Evolutionary conservation across 2,329 filamentous ascomycete species (phyloP), one percentile per base, ranked within the genome.

Genomic region (Fusarium compactum): DNA sequence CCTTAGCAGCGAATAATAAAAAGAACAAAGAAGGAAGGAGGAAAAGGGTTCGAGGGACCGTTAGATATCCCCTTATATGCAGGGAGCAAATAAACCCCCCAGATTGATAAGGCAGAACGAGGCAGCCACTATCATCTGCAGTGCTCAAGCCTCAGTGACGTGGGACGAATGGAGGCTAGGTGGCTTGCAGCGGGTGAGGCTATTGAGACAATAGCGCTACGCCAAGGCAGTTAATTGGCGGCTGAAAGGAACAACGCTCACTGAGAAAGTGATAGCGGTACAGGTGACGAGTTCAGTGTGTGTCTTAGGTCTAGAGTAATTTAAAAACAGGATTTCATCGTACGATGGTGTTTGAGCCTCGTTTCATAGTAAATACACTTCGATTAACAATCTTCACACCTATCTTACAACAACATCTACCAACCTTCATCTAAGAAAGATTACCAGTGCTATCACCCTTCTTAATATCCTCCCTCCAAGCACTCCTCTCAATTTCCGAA

Each of bases 401-500:
- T 38, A 38, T 38, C 32, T 6, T 38, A 38, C 32, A 30, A 29
- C 11, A 6, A 6, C 6, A 12, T 30, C 12, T 7, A 30, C 12
- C 6, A 30, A 30, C 29, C 12, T 14, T 1, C 12, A 15, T 30
- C 29, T 38, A 65, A 18, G 77, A 76, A 24, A 82, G 50, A 8
- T 82, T 81, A 15, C 69, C 75, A 6, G 78, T 81, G 50, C 80
- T 82, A 1, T 61, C 64, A 0, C 79, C 80, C 25, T 76, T 78
- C 68, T 78, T 76, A 8, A 81, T 72, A 22, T 82, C 81, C 64
- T 80, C 79, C 43, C 76, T 76, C 81, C 87, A 90, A 27, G 84
- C 86, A 74, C 79, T 78, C 55, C 88, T 79, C 77, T 90, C 88
- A 65, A 82, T 76, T 45, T 80, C 78, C 11, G 80, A 78, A 3